phyloP scores from a whole-genome alignment of 192 early-diverging fungal species.

The Geosiphon pyriformis region DNA sequence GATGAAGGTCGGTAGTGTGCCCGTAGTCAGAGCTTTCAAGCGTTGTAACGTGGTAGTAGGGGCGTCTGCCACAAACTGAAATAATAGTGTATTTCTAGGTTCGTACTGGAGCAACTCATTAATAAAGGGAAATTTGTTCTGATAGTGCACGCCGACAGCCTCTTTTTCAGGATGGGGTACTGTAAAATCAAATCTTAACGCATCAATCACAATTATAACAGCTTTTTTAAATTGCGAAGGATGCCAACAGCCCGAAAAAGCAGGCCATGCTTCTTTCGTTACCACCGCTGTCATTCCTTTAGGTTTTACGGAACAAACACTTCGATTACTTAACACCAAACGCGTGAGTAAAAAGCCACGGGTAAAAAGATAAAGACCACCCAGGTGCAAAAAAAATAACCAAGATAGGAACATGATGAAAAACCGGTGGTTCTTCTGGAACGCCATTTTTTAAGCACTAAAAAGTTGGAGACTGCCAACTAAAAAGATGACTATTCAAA shows the following conservation, averaged over 20 bases:
- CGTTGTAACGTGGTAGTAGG: constrained; percentile 81
- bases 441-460: too few relatives aligned
- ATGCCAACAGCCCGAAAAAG: constrained; percentile 34
- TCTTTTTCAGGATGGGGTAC: constrained; percentile 27
- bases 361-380: constrained; percentile 62
- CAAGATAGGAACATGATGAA: too few relatives aligned
- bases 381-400: constrained; percentile 38
- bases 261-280: constrained; percentile 4
- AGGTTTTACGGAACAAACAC: constrained; percentile 26
- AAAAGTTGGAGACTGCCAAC: too few relatives aligned
- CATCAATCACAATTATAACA: constrained; percentile 68
- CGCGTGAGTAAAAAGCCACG: constrained; percentile 69
- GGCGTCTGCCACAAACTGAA: constrained; percentile 71
- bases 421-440: too few relatives aligned
- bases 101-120: constrained; percentile 38
- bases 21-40: constrained; percentile 75
- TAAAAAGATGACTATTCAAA: too few relatives aligned
- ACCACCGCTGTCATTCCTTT: constrained; percentile 25
- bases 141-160: constrained; percentile 31
- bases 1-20: constrained; percentile 78
- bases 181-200: constrained; percentile 61
- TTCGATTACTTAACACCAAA: constrained; percentile 51
- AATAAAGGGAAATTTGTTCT: constrained; percentile 48
- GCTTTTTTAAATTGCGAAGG: constrained; percentile 50
- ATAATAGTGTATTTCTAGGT: constrained; percentile 57